Base-by-base conservation (phyloP, 805 yeast species). In the Monosporozyma servazzii region DNA sequence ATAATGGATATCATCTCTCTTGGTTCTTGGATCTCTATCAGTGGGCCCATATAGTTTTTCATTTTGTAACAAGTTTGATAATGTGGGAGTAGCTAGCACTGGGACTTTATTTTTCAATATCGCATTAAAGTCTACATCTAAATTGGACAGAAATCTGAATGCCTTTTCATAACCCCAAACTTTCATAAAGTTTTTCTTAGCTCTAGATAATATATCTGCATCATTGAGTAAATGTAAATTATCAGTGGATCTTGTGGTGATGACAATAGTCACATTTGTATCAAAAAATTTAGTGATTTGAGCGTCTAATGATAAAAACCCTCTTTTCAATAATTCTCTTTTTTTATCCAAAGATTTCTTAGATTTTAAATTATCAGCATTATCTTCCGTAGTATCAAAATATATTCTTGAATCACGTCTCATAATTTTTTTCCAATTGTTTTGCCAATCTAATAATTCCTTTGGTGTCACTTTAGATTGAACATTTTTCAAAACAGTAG, bases 101-200 rank as follows among this genome's bases (percentile, higher is more conserved):
- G 60, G 37, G 61, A 56, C 42, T 49, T 61, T 60, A 43, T 47
- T 55, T 25, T 57, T 58, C 31, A 59, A 63, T 49, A 66, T 36
- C 18, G 63, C 54, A 20, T 66, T 63, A n/a, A 64, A 51, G 47
- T 68, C 69, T 7, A 68, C 81, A 47, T 80, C 81, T 59, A 86
- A 70, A 65, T 86, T 80, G 54, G 75, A 77, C 65, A 89, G 74
- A 61, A 90, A 90, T 48, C 96, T 71, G 60, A 81, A 77, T 1
- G 90, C 88, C 66, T 90, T 91, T 51, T 88, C 95, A 60, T 79
- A 82, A 40, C 84, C 80, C 96, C 97, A 91, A 23, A 90, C 85
- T 65, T 90, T 88, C 66, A 85, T 78, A 54, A 79, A 80, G 49
- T 75, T 75, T 42, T 60, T 62, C 47, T 72, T 73, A 5, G 90